Evolutionary conservation across 2,329 filamentous ascomycete genomes (phyloP).

Genomic region (Fusarium hainanense): DNA sequence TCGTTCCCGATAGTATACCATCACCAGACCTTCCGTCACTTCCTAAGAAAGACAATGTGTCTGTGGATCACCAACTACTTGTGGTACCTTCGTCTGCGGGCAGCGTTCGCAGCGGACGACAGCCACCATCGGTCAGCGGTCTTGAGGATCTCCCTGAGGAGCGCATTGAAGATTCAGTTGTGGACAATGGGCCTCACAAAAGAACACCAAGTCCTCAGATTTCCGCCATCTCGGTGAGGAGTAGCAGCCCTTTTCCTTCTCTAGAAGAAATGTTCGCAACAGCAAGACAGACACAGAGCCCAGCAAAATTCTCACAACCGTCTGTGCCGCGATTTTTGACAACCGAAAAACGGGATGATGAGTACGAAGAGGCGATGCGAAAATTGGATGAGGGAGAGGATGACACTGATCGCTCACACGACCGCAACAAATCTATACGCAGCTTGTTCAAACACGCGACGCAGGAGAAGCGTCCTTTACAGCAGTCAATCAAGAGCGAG

Average conservation of each 20-base stretch:
- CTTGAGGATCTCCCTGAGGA: slow-evolving; percentile 47
- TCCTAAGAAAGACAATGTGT: slow-evolving; percentile 12
- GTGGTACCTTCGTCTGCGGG: slow-evolving; percentile 44
- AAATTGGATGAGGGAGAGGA: slow-evolving; percentile 53
- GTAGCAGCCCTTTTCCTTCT: slow-evolving; percentile 52
- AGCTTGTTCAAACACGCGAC: slow-evolving; percentile 50
- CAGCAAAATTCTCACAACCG: slow-evolving; percentile 45
- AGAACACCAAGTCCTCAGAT: slow-evolving; percentile 30
- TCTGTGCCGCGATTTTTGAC: slow-evolving; percentile 45
- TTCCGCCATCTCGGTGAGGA: slow-evolving; percentile 37
- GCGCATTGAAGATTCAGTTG: slow-evolving; percentile 34
- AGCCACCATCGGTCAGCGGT: slow-evolving; percentile 58
- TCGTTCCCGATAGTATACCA: slow-evolving; percentile 43
- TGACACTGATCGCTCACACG: slow-evolving; percentile 42
- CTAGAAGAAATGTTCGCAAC: slow-evolving; percentile 57
- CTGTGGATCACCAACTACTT: slow-evolving; percentile 17
- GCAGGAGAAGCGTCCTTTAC: slow-evolving; percentile 32
- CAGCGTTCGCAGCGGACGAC: slow-evolving; percentile 61
- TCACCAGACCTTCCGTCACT: slow-evolving; percentile 22
- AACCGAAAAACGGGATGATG: slow-evolving; percentile 46
- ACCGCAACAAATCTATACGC: slow-evolving; percentile 42
- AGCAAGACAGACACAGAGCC: slow-evolving; percentile 53
- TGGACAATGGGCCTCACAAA: slow-evolving; percentile 25
- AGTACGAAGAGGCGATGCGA: slow-evolving; percentile 59
- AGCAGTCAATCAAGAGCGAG: slow-evolving; percentile 13